A percentile compares a stretch with the other conserved stretches of the same genome.
Conservation (phyloP, 192 early-diverging fungal genomes). For the Entrophospora sp. region DNA sequence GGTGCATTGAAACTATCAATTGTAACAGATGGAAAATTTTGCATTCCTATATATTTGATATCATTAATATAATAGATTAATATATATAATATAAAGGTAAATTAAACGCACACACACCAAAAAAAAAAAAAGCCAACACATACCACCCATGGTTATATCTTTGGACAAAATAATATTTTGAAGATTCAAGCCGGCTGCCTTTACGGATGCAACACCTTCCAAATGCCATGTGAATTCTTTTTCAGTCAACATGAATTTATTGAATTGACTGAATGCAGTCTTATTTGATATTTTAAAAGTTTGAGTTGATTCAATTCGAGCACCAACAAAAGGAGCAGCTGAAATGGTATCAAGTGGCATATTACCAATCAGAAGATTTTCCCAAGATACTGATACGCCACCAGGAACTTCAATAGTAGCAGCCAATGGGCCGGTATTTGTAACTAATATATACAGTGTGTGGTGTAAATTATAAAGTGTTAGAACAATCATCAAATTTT, state of each 20-base stretch:
- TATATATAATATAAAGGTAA: too few species aligned
- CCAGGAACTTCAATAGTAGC: constrained; percentile 38
- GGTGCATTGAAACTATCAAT: constrained; percentile 46
- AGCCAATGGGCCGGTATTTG: constrained; percentile 39
- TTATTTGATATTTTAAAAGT: constrained; percentile 32
- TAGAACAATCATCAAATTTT: not conserved
- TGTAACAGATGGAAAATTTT: constrained; percentile 40
- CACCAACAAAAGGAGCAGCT: constrained; percentile 28
- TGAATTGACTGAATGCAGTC: constrained; percentile 35
- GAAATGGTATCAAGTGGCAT: constrained; percentile 30
- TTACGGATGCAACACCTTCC: constrained; percentile 32
- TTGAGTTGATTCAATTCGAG: constrained; percentile 26
- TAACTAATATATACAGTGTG: constrained; percentile 22
- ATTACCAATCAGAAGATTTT: constrained; percentile 25
- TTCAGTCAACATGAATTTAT: constrained; percentile 38
- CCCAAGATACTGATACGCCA: constrained; percentile 27
- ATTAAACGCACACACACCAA: constrained; percentile 23
- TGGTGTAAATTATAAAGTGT: too few species aligned
- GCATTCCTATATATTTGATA: constrained; percentile 44
- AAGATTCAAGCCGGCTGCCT: constrained; percentile 32
- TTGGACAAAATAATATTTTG: constrained; percentile 40
- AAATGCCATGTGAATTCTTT: constrained; percentile 40
- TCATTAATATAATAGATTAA: too few species aligned
- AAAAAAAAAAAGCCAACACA: constrained; percentile 31
- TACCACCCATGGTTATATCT: constrained; percentile 38